Conservation (phyloP, 805 yeast species). For the Saccharomycodes ludwigii region DNA sequence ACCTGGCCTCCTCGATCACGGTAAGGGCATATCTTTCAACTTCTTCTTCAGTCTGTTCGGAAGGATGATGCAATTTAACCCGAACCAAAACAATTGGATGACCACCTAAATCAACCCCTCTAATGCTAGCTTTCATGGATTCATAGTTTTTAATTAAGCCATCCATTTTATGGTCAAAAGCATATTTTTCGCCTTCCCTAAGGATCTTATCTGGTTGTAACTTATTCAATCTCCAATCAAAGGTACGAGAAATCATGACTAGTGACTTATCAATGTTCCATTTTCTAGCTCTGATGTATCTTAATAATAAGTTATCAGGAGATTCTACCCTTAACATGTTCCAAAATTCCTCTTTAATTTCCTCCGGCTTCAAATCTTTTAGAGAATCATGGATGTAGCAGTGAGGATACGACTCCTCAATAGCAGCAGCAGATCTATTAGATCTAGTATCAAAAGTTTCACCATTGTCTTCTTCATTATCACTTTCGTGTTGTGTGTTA, state of each 20-base stretch:
- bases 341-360: conserved; percentile 43
- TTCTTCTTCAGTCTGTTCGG: conserved; percentile 56
- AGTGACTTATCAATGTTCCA: conserved; percentile 62
- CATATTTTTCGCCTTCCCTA: conserved; percentile 59
- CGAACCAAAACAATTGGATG: conserved; percentile 77
- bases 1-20: conserved; percentile 71
- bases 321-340: conserved; percentile 58
- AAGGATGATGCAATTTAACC: conserved; percentile 62
- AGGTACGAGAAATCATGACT: conserved; percentile 58
- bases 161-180: conserved; percentile 28
- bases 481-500: conserved; percentile 9
- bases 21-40: conserved; percentile 64
- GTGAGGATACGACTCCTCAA: conserved; percentile 23
- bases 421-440: conserved; percentile 19
- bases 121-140: conserved; percentile 56
- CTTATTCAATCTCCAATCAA: conserved; percentile 63
- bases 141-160: conserved; percentile 33
- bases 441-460: conserved; percentile 13
- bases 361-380: conserved; percentile 38
- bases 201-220: conserved; percentile 49
- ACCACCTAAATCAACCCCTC: conserved; percentile 59
- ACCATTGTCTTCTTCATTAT: conserved; percentile 4
- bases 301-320: conserved; percentile 65
- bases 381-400: conserved; percentile 35
- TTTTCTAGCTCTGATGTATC: conserved; percentile 80